Base-by-base conservation (phyloP, 305 asterid species). In the Galium porrigens region DNA sequence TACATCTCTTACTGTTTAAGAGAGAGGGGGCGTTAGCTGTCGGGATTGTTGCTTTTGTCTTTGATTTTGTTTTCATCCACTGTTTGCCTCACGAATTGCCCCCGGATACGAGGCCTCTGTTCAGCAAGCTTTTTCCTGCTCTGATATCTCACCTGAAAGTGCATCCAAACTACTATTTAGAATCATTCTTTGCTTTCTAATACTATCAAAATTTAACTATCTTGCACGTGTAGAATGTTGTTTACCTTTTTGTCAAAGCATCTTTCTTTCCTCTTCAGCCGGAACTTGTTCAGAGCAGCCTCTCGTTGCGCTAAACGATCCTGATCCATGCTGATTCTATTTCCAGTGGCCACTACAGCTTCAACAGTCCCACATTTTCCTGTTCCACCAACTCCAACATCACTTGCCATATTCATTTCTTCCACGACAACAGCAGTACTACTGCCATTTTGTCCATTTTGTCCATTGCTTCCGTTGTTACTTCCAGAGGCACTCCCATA, bases 191-290 rank as follows among this genome's bases (percentile, higher is more conserved):
- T 44, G 51, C 18, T 44, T 44, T 44, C 51, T 44, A 44, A 44
- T 3, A 44, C 18, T 3, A 44, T 44, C 51, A 12, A 44, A 44
- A 17, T 44, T 44, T 44, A 3, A 15, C 18, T 1, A 44, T 14
- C 51, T 44, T 44, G 51, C 5, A 12, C 6, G 1, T 12, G 51
- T 44, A 44, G 51, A 44, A 44, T 14, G 51, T 3, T 44, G 51
- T 44, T 42, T 75, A 81, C 86, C 83, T 81, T 81, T 61, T 78
- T 81, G 58, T 78, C 83, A 48, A 76, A 81, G 77, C 78, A 71
- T 75, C 86, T 81, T 61, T 78, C 86, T 67, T 81, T 81, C 41
- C 86, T 74, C 71, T 81, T 81, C 75, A 71, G 78, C 32, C 81
- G 77, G 63, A 78, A 81, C 65, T 78, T 81, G 74, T 67, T 69